These are phyloP conservation scores for Saccharomyces hybrid DNA, from an alignment of 1,139 yeast genomes.

Conservation along the genomic window DNA sequence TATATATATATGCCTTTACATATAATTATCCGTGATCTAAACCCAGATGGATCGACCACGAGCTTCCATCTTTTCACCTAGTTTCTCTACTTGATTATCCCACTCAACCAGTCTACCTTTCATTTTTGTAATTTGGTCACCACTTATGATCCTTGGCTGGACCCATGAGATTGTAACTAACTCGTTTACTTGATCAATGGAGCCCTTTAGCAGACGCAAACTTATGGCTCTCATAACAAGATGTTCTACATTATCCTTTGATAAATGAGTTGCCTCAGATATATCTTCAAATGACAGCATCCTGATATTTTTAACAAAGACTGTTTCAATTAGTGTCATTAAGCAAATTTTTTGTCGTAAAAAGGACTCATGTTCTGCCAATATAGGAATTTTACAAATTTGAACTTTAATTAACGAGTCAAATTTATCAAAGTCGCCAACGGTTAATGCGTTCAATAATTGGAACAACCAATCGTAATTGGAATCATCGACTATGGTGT, in stretches of 20 bases:
- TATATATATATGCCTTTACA: not conserved
- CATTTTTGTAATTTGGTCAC: constrained; percentile 71
- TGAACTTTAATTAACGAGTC: constrained; percentile 30
- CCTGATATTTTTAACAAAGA: constrained; percentile 71
- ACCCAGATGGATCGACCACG: constrained; percentile 60
- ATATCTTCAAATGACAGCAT: constrained; percentile 67
- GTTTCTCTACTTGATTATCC: constrained; percentile 63
- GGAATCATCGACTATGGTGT: constrained; percentile 42
- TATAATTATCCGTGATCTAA: constrained; percentile 13
- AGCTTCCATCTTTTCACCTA: constrained; percentile 52
- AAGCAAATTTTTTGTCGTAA: constrained; percentile 86
- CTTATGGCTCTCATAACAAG: constrained; percentile 87
- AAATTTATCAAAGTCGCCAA: constrained; percentile 61
- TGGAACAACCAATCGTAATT: constrained; percentile 68
- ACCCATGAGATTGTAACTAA: constrained; percentile 83
- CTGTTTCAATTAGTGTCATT: constrained; percentile 83
- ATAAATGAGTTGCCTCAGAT: constrained; percentile 63
- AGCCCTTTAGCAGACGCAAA: constrained; percentile 73
- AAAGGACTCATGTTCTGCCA: constrained; percentile 55
- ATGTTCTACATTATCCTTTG: constrained; percentile 66
- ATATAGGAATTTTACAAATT: constrained; percentile 47
- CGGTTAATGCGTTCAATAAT: constrained; percentile 61
- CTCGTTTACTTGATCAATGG: constrained; percentile 78
- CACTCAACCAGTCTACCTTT: constrained; percentile 65
- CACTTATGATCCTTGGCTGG: constrained; percentile 88